Conservation (phyloP, 139 green algal species). For the Zygnema circumcarinatum region DNA sequence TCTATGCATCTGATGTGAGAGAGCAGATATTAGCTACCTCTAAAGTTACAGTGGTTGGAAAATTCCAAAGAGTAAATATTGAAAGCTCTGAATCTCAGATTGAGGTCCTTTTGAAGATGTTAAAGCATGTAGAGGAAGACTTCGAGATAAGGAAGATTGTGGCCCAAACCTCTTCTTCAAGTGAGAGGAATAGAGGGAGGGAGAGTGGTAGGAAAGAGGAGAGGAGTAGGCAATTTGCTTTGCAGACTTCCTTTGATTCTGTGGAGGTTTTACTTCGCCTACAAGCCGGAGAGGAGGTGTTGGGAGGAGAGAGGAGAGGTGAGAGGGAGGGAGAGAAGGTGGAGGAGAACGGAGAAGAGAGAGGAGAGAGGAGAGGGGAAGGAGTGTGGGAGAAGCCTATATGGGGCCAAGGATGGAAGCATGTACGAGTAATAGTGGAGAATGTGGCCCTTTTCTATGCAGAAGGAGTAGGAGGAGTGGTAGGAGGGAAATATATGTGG, state of each 20-base stretch:
- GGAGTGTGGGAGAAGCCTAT: neutral
- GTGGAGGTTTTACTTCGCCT: too few species aligned
- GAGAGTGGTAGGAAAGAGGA: too few species aligned
- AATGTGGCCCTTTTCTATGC: neutral
- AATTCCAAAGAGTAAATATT: neutral
- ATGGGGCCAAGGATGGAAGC: constrained; percentile 1
- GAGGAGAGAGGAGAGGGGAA: neutral
- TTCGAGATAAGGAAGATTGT: neutral
- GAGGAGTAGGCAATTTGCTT: too few species aligned
- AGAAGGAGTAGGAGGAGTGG: neutral
- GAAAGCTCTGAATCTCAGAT: too few species aligned
- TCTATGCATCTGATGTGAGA: neutral
- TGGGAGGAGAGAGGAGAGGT: neutral
- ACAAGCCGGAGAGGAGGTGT: neutral
- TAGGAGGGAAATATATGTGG: neutral
- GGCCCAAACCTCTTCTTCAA: too few species aligned
- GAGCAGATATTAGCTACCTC: neutral
- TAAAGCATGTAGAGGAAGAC: neutral
- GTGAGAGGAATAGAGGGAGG: too few species aligned
- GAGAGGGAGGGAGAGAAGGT: neutral
- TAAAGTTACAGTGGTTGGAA: neutral
- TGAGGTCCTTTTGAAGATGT: neutral
- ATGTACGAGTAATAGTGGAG: neutral
- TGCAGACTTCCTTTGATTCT: too few species aligned
- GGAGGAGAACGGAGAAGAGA: neutral